phyloP scores from a whole-genome alignment of 441 rosid species.

The Macaranga tanarius region DNA sequence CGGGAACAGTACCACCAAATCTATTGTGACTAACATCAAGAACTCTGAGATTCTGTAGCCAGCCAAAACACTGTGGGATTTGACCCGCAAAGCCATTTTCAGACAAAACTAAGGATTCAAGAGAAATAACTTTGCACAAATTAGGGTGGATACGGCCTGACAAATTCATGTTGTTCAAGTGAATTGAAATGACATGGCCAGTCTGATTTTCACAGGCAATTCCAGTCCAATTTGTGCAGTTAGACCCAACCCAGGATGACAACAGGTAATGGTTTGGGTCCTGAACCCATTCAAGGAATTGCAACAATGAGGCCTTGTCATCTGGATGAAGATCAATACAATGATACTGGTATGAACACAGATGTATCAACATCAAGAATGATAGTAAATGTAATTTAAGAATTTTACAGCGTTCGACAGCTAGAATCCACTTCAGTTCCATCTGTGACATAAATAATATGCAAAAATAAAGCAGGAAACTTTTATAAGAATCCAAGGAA shows the following conservation, averaged over 20 bases:
- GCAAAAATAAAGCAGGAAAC: background rate
- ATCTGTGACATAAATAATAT: constrained; percentile 20
- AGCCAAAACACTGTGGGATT: constrained; percentile 62
- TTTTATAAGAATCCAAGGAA: background rate
- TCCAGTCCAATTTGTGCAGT: constrained; percentile 69
- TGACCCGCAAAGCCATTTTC: constrained; percentile 51
- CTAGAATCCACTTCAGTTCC: constrained; percentile 36
- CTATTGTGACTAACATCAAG: constrained; percentile 68
- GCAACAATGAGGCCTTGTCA: constrained; percentile 59
- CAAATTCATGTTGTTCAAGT: constrained; percentile 52
- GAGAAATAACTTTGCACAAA: constrained; percentile 54
- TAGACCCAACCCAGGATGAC: constrained; percentile 62
- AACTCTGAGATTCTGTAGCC: constrained; percentile 47
- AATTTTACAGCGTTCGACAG: constrained; percentile 18
- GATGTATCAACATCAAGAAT: constrained; percentile 30
- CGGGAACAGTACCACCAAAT: constrained; percentile 58
- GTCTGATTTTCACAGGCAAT: constrained; percentile 57
- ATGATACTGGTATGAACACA: constrained; percentile 38
- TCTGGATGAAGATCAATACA: constrained; percentile 44
- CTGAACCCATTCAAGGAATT: constrained; percentile 49
- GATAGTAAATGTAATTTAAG: constrained; percentile 21
- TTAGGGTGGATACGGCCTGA: constrained; percentile 59
- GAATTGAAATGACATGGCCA: constrained; percentile 58
- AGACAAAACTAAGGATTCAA: constrained; percentile 56
- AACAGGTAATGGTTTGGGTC: constrained; percentile 56